Evolutionary conservation across 805 yeast genomes (phyloP), one percentile per base, ranked within the genome.

Genomic region (Pichia thaimueangensis): DNA sequence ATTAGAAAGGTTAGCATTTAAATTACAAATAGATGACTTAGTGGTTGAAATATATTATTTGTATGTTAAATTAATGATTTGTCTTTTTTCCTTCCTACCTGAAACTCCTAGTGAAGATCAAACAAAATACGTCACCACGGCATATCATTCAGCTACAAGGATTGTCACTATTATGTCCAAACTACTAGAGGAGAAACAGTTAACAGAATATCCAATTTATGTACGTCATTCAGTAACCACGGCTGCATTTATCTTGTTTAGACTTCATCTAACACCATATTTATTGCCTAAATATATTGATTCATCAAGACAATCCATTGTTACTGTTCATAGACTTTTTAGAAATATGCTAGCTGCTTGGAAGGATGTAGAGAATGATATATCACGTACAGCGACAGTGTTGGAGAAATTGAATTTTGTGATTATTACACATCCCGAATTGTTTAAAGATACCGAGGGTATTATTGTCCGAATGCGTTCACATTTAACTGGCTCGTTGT

Each of bases 251-350:
- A 69, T 86, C 15, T 65, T 89, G 22, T 89, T 89, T 69, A 77
- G 89, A 51, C 68, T 89, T 32, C 95, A 87, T 54, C 65, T 86
- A 43, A 82, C 94, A 0, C 85, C 94, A 4, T 70, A 79, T 45
- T 67, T 87, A 37, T 60, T 82, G 36, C 83, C 82, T 53, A 82
- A 77, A 58, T 86, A 81, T 56, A 77, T 86, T 32, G 95, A 87
- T 54, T 82, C 94, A 24, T 89, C 96, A 1, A 73, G 97, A 50
- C 96, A 89, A 61, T 84, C 94, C 4, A 85, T 89, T 53, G 96
- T 89, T 12, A 89, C 96, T 0, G 94, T 87, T 3, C 96, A 89
- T 61, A 70, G 96, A 57, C 65, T 88, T 35, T 86, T 78, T 59
- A 72, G 96, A 62, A 89, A 89, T 57, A 88, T 91, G 62, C 68